A percentile compares a stretch with the other conserved stretches of the same genome.
Conservation (phyloP, 345 rosid species). For the Corchorus capsularis region DNA sequence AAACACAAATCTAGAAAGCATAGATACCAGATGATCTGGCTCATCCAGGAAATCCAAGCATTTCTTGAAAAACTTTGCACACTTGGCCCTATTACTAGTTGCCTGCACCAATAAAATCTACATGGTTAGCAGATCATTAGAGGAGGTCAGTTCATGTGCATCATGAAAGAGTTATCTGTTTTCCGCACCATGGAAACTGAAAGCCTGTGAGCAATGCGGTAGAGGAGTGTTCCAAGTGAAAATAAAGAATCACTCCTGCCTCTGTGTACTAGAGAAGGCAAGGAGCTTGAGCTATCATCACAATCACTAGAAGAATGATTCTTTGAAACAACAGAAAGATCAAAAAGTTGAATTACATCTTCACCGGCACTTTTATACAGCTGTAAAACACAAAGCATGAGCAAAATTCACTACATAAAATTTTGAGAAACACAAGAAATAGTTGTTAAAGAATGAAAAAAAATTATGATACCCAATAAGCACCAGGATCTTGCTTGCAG, state of each 20-base stretch:
- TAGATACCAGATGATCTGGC: constrained; percentile 78
- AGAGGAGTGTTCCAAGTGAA: constrained; percentile 87
- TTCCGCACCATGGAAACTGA: constrained; percentile 78
- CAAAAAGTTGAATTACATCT: constrained; percentile 92
- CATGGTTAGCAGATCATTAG: constrained; percentile 22
- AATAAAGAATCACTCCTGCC: constrained; percentile 73
- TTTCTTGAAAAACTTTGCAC: constrained; percentile 75
- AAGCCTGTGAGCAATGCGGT: constrained; percentile 90
- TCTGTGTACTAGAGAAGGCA: constrained; percentile 60
- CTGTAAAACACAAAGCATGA: constrained; percentile 45
- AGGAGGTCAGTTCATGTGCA: constrained; percentile 10
- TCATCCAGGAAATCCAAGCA: constrained; percentile 84
- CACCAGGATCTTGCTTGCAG: constrained; percentile 97
- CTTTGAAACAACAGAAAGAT: constrained; percentile 81
- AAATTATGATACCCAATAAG: constrained; percentile 72
- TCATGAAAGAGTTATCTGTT: constrained; percentile 12
- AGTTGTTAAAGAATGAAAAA: constrained; percentile 3
- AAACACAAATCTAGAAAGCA: constrained; percentile 19
- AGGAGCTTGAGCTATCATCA: constrained; percentile 52
- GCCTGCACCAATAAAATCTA: constrained; percentile 49
- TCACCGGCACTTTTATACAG: constrained; percentile 93
- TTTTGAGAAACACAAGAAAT: neutral
- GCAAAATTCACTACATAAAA: constrained; percentile 5
- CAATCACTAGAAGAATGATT: constrained; percentile 53
- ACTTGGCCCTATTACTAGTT: constrained; percentile 65